Evolutionary conservation across 306 rosid species (phyloP).

Genomic region (Lagenaria siceraria): DNA sequence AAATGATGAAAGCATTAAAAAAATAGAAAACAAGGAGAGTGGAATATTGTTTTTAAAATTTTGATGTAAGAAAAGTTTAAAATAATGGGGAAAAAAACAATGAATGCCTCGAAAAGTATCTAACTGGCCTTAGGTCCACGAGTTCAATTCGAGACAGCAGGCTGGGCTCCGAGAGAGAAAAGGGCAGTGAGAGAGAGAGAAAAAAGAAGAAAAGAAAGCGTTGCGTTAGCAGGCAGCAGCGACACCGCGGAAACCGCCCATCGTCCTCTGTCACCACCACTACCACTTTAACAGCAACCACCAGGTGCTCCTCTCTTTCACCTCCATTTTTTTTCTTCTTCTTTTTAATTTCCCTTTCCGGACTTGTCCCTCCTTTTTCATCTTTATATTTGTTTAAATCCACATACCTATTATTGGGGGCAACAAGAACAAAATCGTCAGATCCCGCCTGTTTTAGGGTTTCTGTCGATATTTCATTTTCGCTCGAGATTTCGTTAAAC

Average conservation of each 20-base stretch:
- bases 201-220: not conserved
- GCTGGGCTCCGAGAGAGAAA: constrained; percentile 1
- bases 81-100: not conserved
- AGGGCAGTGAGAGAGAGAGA: not conserved
- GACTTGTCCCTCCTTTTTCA: not conserved
- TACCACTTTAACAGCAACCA: not conserved
- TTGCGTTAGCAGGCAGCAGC: constrained; percentile 6
- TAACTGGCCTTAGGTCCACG: constrained; percentile 10
- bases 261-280: not conserved
- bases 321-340: not conserved
- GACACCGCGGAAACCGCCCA: constrained; percentile 4
- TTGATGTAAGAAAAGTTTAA: not conserved
- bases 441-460: constrained; percentile 11
- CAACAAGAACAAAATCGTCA: not conserved
- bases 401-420: not conserved
- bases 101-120: constrained; percentile 13
- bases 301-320: constrained; percentile 3
- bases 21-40: not conserved
- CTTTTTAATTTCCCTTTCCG: not conserved
- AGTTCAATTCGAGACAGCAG: constrained; percentile 4
- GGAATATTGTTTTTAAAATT: not conserved
- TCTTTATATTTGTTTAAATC: not conserved
- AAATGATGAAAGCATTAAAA: not conserved
- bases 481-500: not conserved
- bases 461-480: not conserved